Conservation (phyloP, 106 monocot species). For the Ottelia alismoides region DNA sequence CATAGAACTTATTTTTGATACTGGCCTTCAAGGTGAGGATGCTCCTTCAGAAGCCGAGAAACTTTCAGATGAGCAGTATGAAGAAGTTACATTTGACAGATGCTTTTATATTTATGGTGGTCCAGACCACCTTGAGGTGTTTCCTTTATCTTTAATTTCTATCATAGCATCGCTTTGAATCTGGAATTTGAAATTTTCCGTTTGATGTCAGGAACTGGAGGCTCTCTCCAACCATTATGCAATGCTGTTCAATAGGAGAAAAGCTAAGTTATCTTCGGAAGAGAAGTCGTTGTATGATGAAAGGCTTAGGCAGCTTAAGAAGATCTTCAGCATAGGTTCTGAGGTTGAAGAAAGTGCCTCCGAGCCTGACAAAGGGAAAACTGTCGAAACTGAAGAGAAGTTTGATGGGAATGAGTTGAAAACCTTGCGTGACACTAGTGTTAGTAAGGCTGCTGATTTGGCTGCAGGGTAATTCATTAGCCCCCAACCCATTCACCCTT, state of each 20-base stretch:
- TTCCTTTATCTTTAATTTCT: background rate
- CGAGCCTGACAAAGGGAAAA: conserved; percentile 50
- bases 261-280: conserved; percentile 55
- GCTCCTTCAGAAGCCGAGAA: conserved; percentile 15
- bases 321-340: conserved; percentile 40
- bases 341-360: conserved; percentile 38
- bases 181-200: background rate
- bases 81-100: conserved; percentile 85
- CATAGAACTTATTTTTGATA: conserved; percentile 77
- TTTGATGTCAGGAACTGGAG: conserved; percentile 63
- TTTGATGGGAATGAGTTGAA: conserved; percentile 54
- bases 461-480: conserved; percentile 90
- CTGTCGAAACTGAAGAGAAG: conserved; percentile 23
- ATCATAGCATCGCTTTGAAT: background rate
- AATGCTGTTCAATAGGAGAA: conserved; percentile 73
- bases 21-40: conserved; percentile 68
- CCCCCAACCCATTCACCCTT: no score
- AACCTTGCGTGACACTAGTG: conserved; percentile 55
- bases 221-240: conserved; percentile 79
- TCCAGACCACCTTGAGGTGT: conserved; percentile 81
- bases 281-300: conserved; percentile 70
- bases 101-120: conserved; percentile 98
- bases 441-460: conserved; percentile 81
- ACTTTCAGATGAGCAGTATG: conserved; percentile 52
- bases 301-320: conserved; percentile 61